phyloP scores from a whole-genome alignment of 495 filamentous ascomycete genomes.

The Penicillium herquei region DNA sequence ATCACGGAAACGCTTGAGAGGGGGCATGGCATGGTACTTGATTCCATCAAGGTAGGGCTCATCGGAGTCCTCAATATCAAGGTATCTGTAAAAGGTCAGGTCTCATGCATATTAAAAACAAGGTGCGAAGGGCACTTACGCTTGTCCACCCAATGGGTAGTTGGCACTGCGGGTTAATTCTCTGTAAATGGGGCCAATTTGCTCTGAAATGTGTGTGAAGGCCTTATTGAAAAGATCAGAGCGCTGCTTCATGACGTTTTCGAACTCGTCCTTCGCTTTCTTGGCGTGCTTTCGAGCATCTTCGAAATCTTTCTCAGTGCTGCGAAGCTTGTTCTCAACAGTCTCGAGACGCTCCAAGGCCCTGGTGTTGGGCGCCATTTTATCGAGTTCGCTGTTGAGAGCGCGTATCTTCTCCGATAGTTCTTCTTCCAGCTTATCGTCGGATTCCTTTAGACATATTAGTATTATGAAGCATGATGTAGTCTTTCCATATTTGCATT shows the following conservation, averaged over 20 bases:
- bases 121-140: conserved; percentile 39
- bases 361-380: conserved; percentile 93
- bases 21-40: conserved; percentile 98
- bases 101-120: not conserved
- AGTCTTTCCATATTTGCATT: not conserved
- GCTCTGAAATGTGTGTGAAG: conserved; percentile 90
- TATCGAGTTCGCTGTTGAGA: conserved; percentile 77
- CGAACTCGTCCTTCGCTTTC: conserved; percentile 77
- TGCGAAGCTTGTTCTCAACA: conserved; percentile 77
- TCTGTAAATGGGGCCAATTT: conserved; percentile 90
- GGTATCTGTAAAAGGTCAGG: conserved; percentile 51
- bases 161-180: conserved; percentile 84
- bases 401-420: conserved; percentile 73
- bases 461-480: conserved; percentile 12
- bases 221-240: conserved; percentile 92
- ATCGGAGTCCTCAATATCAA: conserved; percentile 89
- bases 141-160: conserved; percentile 88
- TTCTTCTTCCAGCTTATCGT: conserved; percentile 71
- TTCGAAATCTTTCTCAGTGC: conserved; percentile 87
- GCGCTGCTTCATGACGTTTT: conserved; percentile 74
- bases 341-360: conserved; percentile 89
- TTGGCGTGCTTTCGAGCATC: conserved; percentile 71
- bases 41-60: conserved; percentile 91
- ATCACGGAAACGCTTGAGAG: conserved; percentile 96
- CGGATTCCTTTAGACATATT: conserved; percentile 52